Evolutionary conservation across 73 alveolate species (phyloP).

Genomic region (Durusdinium trenchii): DNA sequence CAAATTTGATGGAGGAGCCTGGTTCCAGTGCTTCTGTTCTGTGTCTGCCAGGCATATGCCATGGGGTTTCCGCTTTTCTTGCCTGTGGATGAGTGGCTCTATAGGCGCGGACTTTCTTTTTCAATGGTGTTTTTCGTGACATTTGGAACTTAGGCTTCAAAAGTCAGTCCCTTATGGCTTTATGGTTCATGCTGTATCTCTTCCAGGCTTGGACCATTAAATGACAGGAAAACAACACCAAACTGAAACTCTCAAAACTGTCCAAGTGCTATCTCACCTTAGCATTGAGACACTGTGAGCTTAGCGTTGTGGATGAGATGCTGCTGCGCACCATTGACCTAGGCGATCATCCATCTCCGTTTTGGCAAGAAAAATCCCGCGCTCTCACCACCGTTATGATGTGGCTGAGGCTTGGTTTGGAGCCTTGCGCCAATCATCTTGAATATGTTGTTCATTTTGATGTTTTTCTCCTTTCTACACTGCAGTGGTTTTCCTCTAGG

Average conservation of each 20-base stretch:
- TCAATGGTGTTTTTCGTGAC: background rate
- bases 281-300: too few species aligned
- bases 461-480: too few species aligned
- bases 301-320: background rate
- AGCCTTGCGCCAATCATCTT: background rate
- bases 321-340: background rate
- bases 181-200: background rate
- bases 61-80: constrained; percentile 16
- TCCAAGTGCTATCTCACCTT: too few species aligned
- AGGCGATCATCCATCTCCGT: background rate
- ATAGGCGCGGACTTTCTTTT: background rate
- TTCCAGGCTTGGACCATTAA: background rate
- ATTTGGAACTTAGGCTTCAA: background rate
- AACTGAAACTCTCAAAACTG: too few species aligned
- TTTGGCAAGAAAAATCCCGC: background rate
- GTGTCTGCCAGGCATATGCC: background rate
- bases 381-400: background rate
- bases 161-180: constrained; percentile 33
- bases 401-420: background rate
- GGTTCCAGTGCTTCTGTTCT: too few species aligned
- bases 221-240: too few species aligned
- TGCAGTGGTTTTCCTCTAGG: background rate
- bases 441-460: too few species aligned
- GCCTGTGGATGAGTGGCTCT: constrained; percentile 28
- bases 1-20: too few species aligned